Evolutionary conservation across 805 yeast genomes (phyloP).

Genomic region (Torulaspora maleeae): DNA sequence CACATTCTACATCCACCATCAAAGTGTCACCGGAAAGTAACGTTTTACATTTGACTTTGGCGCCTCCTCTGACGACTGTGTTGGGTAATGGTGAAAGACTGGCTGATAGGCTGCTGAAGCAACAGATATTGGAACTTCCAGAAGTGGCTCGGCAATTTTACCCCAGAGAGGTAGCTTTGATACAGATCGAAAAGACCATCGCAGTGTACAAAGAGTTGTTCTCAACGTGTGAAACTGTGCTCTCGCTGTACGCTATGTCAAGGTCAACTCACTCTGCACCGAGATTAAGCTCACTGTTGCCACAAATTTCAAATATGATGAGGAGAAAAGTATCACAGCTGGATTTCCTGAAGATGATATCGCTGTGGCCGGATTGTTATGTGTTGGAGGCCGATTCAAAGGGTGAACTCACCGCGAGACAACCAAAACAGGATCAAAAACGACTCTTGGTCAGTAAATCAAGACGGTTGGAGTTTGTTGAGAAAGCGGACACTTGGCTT

Average conservation of each 20-base stretch:
- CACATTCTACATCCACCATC: slow-evolving; percentile 25
- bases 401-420: slow-evolving; percentile 22
- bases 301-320: slow-evolving; percentile 32
- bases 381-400: slow-evolving; percentile 20
- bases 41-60: slow-evolving; percentile 21
- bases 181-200: slow-evolving; percentile 16
- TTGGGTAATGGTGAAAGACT: slow-evolving; percentile 10
- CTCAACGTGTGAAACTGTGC: slow-evolving; percentile 24
- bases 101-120: slow-evolving; percentile 15
- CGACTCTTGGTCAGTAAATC: slow-evolving; percentile 25
- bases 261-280: slow-evolving; percentile 17
- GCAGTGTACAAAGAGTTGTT: slow-evolving; percentile 26
- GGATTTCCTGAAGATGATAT: slow-evolving; percentile 26
- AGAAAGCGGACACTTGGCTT: slow-evolving; percentile 27
- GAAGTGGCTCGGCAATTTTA: slow-evolving; percentile 22
- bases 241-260: slow-evolving; percentile 30
- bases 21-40: slow-evolving; percentile 20
- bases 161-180: slow-evolving; percentile 17
- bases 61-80: slow-evolving; percentile 19
- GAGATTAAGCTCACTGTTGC: slow-evolving; percentile 23
- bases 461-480: slow-evolving; percentile 26
- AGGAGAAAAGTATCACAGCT: slow-evolving; percentile 25
- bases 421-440: slow-evolving; percentile 21
- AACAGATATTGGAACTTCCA: slow-evolving; percentile 29
- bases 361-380: slow-evolving; percentile 32